phyloP scores from a whole-genome alignment of 2,329 filamentous ascomycete species.

The Arthrobotrys musiformis region DNA sequence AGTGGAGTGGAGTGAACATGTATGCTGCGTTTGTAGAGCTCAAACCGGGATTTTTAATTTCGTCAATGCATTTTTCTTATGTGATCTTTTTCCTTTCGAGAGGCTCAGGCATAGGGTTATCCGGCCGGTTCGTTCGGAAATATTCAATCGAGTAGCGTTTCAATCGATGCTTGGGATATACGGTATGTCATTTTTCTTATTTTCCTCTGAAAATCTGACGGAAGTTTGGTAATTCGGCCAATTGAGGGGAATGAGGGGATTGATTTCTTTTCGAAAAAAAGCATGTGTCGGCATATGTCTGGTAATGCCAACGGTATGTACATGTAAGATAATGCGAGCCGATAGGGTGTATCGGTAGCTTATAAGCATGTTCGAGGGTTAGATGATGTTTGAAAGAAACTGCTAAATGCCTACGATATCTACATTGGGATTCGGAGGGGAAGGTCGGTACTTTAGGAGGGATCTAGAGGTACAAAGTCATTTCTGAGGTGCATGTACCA shows the following conservation, averaged over 20 bases:
- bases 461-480: constrained; percentile 24
- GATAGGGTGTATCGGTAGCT: constrained; percentile 49
- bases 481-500: constrained; percentile 32
- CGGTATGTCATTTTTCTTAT: constrained; percentile 14
- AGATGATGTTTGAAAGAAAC: constrained; percentile 1
- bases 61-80: too few relatives aligned
- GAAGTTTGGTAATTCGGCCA: not conserved
- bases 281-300: constrained; percentile 13
- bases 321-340: constrained; percentile 49
- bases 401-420: constrained; percentile 1
- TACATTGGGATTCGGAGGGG: constrained; percentile 13
- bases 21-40: constrained; percentile 23
- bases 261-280: constrained; percentile 12
- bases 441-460: constrained; percentile 25
- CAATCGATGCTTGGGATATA: not conserved
- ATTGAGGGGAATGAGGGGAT: constrained; percentile 14
- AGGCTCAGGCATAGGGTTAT: not conserved
- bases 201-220: constrained; percentile 8
- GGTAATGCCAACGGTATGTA: constrained; percentile 45
- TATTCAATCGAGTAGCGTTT: not conserved
- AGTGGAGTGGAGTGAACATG: constrained; percentile 3
- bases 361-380: constrained; percentile 5
- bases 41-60: not conserved
- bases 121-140: constrained; percentile 13
- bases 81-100: not conserved